These are phyloP conservation scores for Hymenoscyphus occultus DNA, from an alignment of 2,329 filamentous ascomycete species.

Conservation along the genomic window DNA sequence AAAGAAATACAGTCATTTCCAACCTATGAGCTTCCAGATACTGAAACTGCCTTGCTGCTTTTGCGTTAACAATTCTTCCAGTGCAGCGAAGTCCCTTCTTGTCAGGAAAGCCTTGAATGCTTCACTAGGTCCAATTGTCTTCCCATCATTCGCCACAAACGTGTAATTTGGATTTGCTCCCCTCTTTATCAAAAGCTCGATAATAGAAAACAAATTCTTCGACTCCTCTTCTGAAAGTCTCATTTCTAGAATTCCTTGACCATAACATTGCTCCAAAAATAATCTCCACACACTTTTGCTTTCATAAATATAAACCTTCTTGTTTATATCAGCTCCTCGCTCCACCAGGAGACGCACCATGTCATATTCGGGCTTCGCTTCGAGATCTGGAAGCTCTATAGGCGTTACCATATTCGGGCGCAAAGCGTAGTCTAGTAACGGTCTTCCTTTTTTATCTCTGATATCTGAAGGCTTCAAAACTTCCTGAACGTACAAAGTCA, in stretches of 20 bases:
- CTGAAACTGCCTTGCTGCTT: background rate
- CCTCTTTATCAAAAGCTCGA: background rate
- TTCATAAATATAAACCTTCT: background rate
- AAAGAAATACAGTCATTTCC: background rate
- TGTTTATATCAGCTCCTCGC: background rate
- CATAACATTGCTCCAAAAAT: background rate
- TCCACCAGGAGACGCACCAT: background rate
- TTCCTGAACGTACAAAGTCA: background rate
- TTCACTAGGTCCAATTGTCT: background rate
- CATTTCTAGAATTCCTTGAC: background rate
- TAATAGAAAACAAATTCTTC: background rate
- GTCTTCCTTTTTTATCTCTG: background rate
- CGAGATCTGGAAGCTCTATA: background rate
- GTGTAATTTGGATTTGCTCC: background rate
- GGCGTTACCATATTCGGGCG: background rate
- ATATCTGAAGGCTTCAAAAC: background rate
- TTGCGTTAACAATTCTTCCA: background rate
- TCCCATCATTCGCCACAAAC: background rate
- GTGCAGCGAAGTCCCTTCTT: background rate
- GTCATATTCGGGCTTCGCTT: background rate
- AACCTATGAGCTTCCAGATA: background rate
- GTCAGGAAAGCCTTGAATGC: background rate
- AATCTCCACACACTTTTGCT: background rate
- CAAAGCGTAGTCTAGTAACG: slow-evolving; percentile 3
- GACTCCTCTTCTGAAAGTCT: background rate